Evolutionary conservation across 768 basidiomycete species (phyloP), one percentile per base, ranked within the genome.

Genomic region (Panaeolus cyanescens): DNA sequence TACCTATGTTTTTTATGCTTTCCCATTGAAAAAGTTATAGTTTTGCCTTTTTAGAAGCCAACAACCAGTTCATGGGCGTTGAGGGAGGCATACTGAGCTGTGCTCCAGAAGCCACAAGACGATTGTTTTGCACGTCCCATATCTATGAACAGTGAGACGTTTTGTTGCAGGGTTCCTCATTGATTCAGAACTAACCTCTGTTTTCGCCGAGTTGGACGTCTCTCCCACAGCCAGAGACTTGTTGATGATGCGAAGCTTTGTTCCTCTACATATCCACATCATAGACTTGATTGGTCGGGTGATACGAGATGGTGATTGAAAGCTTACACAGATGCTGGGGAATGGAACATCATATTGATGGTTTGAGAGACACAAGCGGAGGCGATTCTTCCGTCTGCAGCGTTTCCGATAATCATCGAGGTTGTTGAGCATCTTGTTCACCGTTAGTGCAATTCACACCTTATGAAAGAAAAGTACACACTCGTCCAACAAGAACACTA

Each of bases 401-500:
- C 67, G 28, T 76, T 75, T 40, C 79, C 56, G 5, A 76, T 72
- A 0, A 67, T 65, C 39, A 82, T 74, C 0, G 83, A 71, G 30
- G 78, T 68, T 1, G 78, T 72, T 4, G 80, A 76, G 42, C 80
- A 79, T 60, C 83, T 57, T 36, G 2, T 32, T 25, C 17, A n/a
- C 5, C 20, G 36, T 30, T 25, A 45, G 32, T 15, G 9, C 6
- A 4, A 25, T 12, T 33, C 19, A 50, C 13, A 20, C 20, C 22
- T 32, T 34, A 40, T 15, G 42, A 17, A 31, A 33, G 19, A 32
- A 42, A 32, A 34, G 54, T 5, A 61, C 79, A 34, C 59, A 83
- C 83, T 83, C 72, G 63, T 85, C 85, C 33, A 85, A 77, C 25
- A 86, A 61, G 58, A 77, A 77, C 3, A 75, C 62, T 17, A 75